Evolutionary conservation across 2,329 filamentous ascomycete species (phyloP).

Genomic region (Tolypocladium ophioglossoides): DNA sequence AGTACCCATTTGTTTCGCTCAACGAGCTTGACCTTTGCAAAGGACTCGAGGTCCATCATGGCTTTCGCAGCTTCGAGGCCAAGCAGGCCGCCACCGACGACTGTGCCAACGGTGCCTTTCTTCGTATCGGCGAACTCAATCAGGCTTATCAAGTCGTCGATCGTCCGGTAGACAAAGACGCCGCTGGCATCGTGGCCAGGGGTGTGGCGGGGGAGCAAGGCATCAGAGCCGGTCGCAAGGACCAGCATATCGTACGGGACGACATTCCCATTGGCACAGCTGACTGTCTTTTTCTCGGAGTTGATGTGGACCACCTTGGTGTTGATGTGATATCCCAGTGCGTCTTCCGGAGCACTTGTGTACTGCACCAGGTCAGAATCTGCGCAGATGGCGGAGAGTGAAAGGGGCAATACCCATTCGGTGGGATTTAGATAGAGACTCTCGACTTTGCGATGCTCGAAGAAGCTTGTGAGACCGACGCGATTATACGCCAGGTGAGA

Average conservation of each 20-base stretch:
- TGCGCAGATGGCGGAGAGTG: background rate
- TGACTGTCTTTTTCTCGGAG: slow-evolving; percentile 51
- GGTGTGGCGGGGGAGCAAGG: slow-evolving; percentile 59
- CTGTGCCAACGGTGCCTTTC: slow-evolving; percentile 59
- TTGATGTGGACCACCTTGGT: slow-evolving; percentile 58
- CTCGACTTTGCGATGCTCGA: slow-evolving; percentile 75
- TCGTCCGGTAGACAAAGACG: slow-evolving; percentile 83
- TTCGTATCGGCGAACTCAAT: slow-evolving; percentile 61
- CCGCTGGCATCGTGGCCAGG: slow-evolving; percentile 71
- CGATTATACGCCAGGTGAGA: slow-evolving; percentile 83
- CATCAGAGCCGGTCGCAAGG: slow-evolving; percentile 78
- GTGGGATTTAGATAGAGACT: slow-evolving; percentile 79
- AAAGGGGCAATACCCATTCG: slow-evolving; percentile 54
- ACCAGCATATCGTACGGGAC: slow-evolving; percentile 74
- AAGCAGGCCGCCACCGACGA: slow-evolving; percentile 75
- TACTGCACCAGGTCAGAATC: slow-evolving; percentile 38
- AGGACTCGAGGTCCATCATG: slow-evolving; percentile 76
- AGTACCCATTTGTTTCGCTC: slow-evolving; percentile 78
- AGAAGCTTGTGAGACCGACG: slow-evolving; percentile 81
- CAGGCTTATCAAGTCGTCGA: slow-evolving; percentile 67
- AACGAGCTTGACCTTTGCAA: slow-evolving; percentile 63
- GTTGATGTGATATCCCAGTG: slow-evolving; percentile 66
- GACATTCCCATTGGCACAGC: slow-evolving; percentile 56
- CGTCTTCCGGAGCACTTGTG: slow-evolving; percentile 51
- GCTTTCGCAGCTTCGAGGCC: slow-evolving; percentile 86